These are phyloP conservation scores for Hypoxylon sp. DNA, from an alignment of 2,329 filamentous ascomycete genomes.

Conservation along the genomic window DNA sequence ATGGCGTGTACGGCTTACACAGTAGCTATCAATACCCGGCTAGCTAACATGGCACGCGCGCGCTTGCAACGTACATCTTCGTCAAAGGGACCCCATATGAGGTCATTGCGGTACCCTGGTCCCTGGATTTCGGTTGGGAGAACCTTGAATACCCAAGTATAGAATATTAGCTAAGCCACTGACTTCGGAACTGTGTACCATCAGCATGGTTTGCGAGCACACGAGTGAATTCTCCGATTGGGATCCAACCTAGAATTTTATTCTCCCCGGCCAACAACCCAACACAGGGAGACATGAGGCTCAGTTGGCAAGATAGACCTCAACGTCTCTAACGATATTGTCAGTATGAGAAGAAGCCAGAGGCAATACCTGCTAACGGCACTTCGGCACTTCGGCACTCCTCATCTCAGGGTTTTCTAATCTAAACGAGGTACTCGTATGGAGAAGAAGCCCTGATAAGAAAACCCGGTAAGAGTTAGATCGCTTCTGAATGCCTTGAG, in stretches of 20 bases:
- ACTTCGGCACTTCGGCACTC: conserved; percentile 1
- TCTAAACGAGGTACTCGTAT: background rate
- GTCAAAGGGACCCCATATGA: conserved; percentile 34
- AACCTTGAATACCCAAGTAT: conserved; percentile 19
- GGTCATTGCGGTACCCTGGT: conserved; percentile 34
- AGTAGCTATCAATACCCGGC: conserved; percentile 18
- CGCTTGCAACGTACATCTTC: conserved; percentile 26
- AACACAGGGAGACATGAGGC: conserved; percentile 25
- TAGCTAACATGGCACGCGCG: conserved; percentile 16
- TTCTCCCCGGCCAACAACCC: conserved; percentile 28
- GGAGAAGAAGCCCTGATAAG: conserved; percentile 13
- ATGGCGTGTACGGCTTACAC: conserved; percentile 34
- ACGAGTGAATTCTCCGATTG: conserved; percentile 41
- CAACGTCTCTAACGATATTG: background rate
- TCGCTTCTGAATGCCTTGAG: conserved; percentile 32
- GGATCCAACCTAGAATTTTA: conserved; percentile 23
- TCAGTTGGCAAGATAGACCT: conserved; percentile 20
- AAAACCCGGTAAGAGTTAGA: conserved; percentile 10
- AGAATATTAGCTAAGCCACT: conserved; percentile 36
- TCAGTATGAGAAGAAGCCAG: conserved; percentile 1
- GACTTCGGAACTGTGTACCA: conserved; percentile 17
- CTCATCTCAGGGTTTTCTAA: background rate
- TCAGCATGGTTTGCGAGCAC: conserved; percentile 18
- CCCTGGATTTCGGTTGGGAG: conserved; percentile 21
- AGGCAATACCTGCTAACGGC: too few species aligned